Evolutionary conservation across 495 filamentous ascomycete genomes (phyloP), one percentile per base, ranked within the genome.

Genomic region (Penicillium herquei): DNA sequence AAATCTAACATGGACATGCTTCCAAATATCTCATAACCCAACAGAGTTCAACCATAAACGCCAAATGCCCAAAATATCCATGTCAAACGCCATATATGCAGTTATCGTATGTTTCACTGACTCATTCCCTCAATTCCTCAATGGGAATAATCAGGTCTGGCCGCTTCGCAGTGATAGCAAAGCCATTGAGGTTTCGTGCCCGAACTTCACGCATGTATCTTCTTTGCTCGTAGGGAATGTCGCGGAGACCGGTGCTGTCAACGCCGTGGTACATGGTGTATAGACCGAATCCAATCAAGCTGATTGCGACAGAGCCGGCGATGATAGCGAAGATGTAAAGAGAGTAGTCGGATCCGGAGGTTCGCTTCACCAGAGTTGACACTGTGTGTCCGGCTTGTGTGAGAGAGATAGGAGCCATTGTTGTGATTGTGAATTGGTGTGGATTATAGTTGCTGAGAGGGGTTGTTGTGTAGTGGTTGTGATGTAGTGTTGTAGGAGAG

Each of bases 271-370:
- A 68, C 67, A 70, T 68, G 0, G 45, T 54, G 30, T 48, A 70
- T 13, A 66, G 31, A 16, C 59, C 55, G 49, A 46, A 59, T 11
- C 67, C 67, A 13, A 70, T 61, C 16, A 70, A 56, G 6, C 60
- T 42, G 1, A 42, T 8, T 0, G 50, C 62, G n/a, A 70, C 39
- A 21, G 62, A 70, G 12, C 62, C 67, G 9, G 58, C 41, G 11
- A 70, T 65, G n/a, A 70, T 67, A 30, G 49, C 49, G 34, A 70
- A 62, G 45, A 70, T 56, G 26, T 68, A 70, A 41, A 68, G 57
- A 17, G 67, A 62, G 52, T 53, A 70, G 13, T 43, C 42, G 14
- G 58, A 30, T 9, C 49, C 12, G 10, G 39, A 8, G 30, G 51
- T 51, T 11, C 62, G 62, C 26, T 66, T 68, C 18, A 56, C 30